Evolutionary conservation across 768 basidiomycete genomes (phyloP).

Genomic region (Lactifluus subvellereus): DNA sequence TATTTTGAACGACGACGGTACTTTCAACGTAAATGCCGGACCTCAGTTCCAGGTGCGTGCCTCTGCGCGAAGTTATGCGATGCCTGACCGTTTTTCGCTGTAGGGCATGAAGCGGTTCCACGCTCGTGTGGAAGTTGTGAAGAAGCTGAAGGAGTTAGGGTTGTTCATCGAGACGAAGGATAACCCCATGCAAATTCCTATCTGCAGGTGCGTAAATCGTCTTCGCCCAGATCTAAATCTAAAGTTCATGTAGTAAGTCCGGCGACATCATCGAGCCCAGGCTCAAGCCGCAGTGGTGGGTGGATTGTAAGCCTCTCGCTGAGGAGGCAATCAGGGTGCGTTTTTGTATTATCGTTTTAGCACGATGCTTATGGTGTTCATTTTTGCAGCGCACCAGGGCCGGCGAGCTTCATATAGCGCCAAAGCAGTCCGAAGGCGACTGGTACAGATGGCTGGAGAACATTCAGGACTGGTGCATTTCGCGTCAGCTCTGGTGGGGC

Average conservation of each 20-base stretch:
- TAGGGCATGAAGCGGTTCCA: slow-evolving; percentile 99
- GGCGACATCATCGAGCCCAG: slow-evolving; percentile 95
- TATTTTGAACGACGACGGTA: slow-evolving; percentile 94
- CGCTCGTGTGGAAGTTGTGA: slow-evolving; percentile 75
- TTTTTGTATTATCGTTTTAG: not conserved
- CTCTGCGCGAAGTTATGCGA: not conserved
- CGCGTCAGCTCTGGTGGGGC: slow-evolving; percentile 99
- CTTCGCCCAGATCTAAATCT: not conserved
- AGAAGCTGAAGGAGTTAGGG: slow-evolving; percentile 77
- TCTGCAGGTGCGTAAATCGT: slow-evolving; percentile 62
- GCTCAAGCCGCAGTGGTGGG: slow-evolving; percentile 99
- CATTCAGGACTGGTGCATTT: slow-evolving; percentile 99
- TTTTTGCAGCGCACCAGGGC: slow-evolving; percentile 68
- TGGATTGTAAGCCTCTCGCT: slow-evolving; percentile 85
- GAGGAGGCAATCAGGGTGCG: slow-evolving; percentile 80
- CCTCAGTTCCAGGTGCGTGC: slow-evolving; percentile 56
- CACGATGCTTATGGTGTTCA: not conserved
- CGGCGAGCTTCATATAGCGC: slow-evolving; percentile 79
- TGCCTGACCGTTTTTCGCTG: not conserved
- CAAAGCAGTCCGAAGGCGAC: slow-evolving; percentile 83
- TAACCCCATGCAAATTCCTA: slow-evolving; percentile 94
- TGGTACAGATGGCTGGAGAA: slow-evolving; percentile 96
- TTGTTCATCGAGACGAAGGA: slow-evolving; percentile 89
- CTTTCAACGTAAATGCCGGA: slow-evolving; percentile 87
- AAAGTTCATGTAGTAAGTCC: slow-evolving; percentile 60